Base-by-base conservation (phyloP, 371 early-diverging fungal genomes). In the Mucor saturninus region DNA sequence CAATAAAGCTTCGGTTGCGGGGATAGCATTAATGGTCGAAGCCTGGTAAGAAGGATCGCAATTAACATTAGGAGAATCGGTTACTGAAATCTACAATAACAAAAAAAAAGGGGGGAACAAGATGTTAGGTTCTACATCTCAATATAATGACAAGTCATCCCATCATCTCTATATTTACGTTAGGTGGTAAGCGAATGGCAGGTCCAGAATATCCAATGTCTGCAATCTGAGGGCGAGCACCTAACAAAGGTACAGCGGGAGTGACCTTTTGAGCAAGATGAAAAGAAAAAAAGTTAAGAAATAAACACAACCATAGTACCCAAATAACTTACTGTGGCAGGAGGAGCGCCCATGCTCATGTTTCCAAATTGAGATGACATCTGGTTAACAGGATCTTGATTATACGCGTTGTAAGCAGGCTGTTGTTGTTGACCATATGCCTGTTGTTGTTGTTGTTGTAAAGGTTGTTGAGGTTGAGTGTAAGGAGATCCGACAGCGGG, bases 11-110 rank as follows among this genome's bases (percentile, higher is more conserved):
- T 91, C 86, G 0, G 89, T 92, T 46, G 88, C 86, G 6, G 98
- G 98, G 38, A 97, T 83, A 8, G 93, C 91, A 59, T 94, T 95
- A 21, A 98, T 65, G 2, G 98, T 98, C 54, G 85, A 91, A 61
- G 96, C 85, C 73, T 94, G 89, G 78, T 95, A 92, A 6, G 86
- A 83, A 11, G 92, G 86, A 38, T 89, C 86, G 65, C 91, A 89
- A 69, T 90, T 89, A 35, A 84, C 80, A 50, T 74, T 65, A 14
- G 84, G 86, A 30, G 91, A 89, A 54, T 87, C 79, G n/a, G 90
- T 91, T 53, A 90, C 83, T 7, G 90, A 72, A n/a, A 86, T 75
- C 83, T 90, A 65, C 7, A 53, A 21, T 21, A 21, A 21, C 21
- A 21, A 21, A 21, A 21, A 28, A 8, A 48, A 15, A 54, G 35